Conservation (phyloP, 257 asterid species). For the Pogostemon cablin region DNA sequence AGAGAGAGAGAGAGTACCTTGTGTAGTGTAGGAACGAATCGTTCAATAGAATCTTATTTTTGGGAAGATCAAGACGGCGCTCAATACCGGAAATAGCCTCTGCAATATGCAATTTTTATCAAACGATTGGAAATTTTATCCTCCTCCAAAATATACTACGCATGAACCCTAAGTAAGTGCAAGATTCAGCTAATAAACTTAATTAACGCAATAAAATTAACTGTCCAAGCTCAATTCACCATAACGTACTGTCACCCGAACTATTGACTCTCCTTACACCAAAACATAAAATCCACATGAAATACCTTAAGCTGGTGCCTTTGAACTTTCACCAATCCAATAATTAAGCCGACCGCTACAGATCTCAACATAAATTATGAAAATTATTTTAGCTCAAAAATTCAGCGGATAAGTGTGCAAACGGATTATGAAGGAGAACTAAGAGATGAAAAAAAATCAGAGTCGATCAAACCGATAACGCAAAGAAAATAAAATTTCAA, state of each 20-base stretch:
- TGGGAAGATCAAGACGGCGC: no score
- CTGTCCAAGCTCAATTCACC: constrained; percentile 28
- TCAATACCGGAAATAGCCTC: no score
- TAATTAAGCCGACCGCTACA: constrained; percentile 32
- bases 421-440: constrained; percentile 2
- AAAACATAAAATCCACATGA: not conserved
- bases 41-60: no score
- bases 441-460: constrained; percentile 15
- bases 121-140: no score
- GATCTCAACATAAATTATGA: constrained; percentile 35
- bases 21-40: no score
- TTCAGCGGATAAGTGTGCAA: constrained; percentile 24
- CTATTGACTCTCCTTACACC: not conserved
- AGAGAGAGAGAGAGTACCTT: no score
- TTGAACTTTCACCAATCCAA: constrained; percentile 2
- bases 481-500: constrained; percentile 9
- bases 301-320: not conserved
- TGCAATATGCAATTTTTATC: no score
- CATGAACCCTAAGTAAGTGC: no score
- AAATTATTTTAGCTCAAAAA: constrained; percentile 1
- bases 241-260: constrained; percentile 10
- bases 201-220: constrained; percentile 2
- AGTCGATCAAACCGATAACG: constrained; percentile 8
- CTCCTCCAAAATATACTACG: no score
- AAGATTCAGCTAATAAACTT: not conserved